phyloP scores from a whole-genome alignment of 1,284 basidiomycete genomes.

The Ganoderma lucidum region DNA sequence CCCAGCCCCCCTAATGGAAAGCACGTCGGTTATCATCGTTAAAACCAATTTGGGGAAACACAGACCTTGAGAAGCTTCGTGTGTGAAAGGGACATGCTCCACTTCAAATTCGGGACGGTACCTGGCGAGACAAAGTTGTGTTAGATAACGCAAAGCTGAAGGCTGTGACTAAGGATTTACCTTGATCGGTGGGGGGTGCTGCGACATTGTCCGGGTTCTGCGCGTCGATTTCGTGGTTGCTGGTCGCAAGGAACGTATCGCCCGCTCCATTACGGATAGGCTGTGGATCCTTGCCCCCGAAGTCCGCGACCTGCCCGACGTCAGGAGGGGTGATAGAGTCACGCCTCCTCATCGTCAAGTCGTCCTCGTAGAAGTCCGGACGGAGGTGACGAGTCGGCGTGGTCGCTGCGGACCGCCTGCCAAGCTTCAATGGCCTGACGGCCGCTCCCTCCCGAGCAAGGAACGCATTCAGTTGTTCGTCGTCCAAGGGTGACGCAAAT shows the following conservation, averaged over 20 bases:
- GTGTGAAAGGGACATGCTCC: conserved; percentile 40
- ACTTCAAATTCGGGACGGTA: conserved; percentile 39
- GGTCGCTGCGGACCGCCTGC: conserved; percentile 32
- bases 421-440: conserved; percentile 33
- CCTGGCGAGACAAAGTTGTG: conserved; percentile 27
- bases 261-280: conserved; percentile 43
- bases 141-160: conserved; percentile 15
- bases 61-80: conserved; percentile 37
- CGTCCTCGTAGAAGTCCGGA: conserved; percentile 24
- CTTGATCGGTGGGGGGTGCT: conserved; percentile 37
- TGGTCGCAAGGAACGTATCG: conserved; percentile 35
- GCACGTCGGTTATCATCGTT: conserved; percentile 3
- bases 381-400: conserved; percentile 37
- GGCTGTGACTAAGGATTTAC: conserved; percentile 25
- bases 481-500: conserved; percentile 16
- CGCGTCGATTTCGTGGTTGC: conserved; percentile 37
- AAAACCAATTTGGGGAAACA: conserved; percentile 2
- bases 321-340: conserved; percentile 36
- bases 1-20: conserved; percentile 37
- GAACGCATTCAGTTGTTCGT: conserved; percentile 29
- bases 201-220: conserved; percentile 41
- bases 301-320: conserved; percentile 38
- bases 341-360: conserved; percentile 24
- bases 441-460: conserved; percentile 27
- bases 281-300: conserved; percentile 36